Evolutionary conservation across 2,329 filamentous ascomycete genomes (phyloP), one percentile per base, ranked within the genome.

Genomic region (Neonectria ditissima): DNA sequence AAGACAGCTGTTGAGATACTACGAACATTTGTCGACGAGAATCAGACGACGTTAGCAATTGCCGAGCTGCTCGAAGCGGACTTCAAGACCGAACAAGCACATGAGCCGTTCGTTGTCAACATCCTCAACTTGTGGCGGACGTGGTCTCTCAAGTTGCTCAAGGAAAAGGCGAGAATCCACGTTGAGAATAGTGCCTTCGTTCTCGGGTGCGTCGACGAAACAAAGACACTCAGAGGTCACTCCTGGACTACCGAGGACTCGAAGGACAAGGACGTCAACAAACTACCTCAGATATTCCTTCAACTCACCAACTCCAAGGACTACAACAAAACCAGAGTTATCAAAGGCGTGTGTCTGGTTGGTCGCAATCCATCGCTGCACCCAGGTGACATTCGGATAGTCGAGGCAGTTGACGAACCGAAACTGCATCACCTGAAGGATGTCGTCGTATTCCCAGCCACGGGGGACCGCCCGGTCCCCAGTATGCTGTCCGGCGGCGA

Each of bases 401-500:
- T 98, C 1, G 86, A 89, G 65, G 96, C 96, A 3, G 90, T 98
- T 4, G 86, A 98, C 69, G 84, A 89, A 2, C 87, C 89, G 1
- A 81, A 82, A n/a, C 81, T 99, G 4, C 87, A 84, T 48, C 92
- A 97, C 72, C 83, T 97, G 4, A 90, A 87, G 60, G 90, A 98
- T 74, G 92, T 97, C 1, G 90, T 98, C 1, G 94, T 98, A 0
- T 91, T 99, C 52, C 93, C 96, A 1, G 88, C 92, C 37, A 90
- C 83, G 0, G 95, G 95, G 0, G 93, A 97, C 73, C 85, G 91
- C 16, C 93, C 97, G 66, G 81, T 99, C 22, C 89, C 94, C 1
- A 94, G 92, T 73, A 98, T 98, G 95, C 94, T 96, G 67, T 97
- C 96, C 4, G 96, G 96, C 2, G 96, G 96, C 0, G 96, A 99